Conservation (phyloP, 495 filamentous ascomycete species). For the Aspergillus conjunctus region DNA sequence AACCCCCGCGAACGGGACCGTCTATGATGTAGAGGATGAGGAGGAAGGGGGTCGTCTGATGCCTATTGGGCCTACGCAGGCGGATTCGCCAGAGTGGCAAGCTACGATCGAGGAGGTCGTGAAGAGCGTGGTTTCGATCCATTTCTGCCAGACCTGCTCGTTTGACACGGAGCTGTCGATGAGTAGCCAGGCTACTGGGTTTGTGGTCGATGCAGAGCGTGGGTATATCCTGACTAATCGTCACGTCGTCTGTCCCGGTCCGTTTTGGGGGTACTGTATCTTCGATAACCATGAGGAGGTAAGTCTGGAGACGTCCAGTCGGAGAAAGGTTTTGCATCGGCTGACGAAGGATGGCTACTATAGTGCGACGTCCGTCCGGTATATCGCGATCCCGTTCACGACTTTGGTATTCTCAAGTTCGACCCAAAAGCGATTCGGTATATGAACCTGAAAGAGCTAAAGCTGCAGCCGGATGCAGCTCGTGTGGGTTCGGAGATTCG, state of each 20-base stretch:
- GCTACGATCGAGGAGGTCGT: slow-evolving; percentile 93
- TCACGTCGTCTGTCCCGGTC: slow-evolving; percentile 94
- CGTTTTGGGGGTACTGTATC: slow-evolving; percentile 96
- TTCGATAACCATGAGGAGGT: slow-evolving; percentile 97
- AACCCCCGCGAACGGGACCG: slow-evolving; percentile 51
- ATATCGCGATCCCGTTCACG: slow-evolving; percentile 97
- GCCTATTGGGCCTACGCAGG: slow-evolving; percentile 52
- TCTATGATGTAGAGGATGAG: slow-evolving; percentile 52
- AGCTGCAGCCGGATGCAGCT: slow-evolving; percentile 83
- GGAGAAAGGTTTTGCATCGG: neutral
- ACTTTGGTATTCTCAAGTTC: slow-evolving; percentile 96
- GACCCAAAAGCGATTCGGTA: slow-evolving; percentile 95
- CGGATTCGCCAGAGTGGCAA: slow-evolving; percentile 96
- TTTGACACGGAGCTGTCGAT: slow-evolving; percentile 96
- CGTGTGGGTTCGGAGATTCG: slow-evolving; percentile 91
- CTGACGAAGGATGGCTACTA: neutral
- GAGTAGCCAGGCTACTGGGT: slow-evolving; percentile 93
- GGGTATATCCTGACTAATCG: slow-evolving; percentile 90
- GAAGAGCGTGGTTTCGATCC: slow-evolving; percentile 90
- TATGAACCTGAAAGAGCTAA: slow-evolving; percentile 80
- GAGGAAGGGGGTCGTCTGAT: slow-evolving; percentile 44
- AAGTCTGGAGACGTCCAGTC: slow-evolving; percentile 20
- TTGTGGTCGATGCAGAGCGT: slow-evolving; percentile 93
- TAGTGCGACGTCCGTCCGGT: slow-evolving; percentile 96
- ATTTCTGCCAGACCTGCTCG: slow-evolving; percentile 97